phyloP scores from a whole-genome alignment of 768 basidiomycete species.

The Leccinum subgranulosum region DNA sequence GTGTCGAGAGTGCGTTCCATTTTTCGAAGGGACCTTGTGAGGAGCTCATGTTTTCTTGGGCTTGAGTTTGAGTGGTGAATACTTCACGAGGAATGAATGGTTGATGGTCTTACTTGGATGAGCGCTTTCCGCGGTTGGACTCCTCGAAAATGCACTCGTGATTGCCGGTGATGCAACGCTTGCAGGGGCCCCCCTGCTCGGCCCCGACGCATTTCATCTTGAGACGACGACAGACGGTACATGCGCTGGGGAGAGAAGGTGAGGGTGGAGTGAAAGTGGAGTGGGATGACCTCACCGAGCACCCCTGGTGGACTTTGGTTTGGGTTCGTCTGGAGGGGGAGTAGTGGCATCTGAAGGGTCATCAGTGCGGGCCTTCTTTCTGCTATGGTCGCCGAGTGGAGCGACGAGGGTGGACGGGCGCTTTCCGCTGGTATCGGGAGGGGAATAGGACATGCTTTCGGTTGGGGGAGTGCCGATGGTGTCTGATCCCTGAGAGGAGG shows the following conservation, averaged over 20 bases:
- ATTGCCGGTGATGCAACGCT: conserved; percentile 72
- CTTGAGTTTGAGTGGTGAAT: conserved; percentile 29
- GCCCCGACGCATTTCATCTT: conserved; percentile 95
- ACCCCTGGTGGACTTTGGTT: conserved; percentile 84
- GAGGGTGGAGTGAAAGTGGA: neutral
- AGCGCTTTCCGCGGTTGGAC: conserved; percentile 90
- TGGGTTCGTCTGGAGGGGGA: conserved; percentile 55
- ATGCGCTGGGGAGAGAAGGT: conserved; percentile 55
- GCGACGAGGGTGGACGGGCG: conserved; percentile 52
- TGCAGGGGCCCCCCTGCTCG: conserved; percentile 89
- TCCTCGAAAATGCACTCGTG: conserved; percentile 98
- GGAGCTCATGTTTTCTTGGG: conserved; percentile 76
- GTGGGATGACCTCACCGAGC: conserved; percentile 54
- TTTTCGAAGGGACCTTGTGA: conserved; percentile 78
- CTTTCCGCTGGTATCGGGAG: conserved; percentile 60
- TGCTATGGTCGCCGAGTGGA: conserved; percentile 35
- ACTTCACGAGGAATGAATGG: conserved; percentile 19
- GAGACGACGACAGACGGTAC: conserved; percentile 85
- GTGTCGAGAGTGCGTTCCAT: conserved; percentile 94
- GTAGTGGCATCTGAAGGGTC: conserved; percentile 48
- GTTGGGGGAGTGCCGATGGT: conserved; percentile 70
- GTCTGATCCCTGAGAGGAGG: conserved; percentile 79
- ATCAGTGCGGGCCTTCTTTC: conserved; percentile 64
- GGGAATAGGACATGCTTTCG: conserved; percentile 52
- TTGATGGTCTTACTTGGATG: conserved; percentile 59